Evolutionary conservation across 225 moss, liverwort and hornwort species (phyloP).

Genomic region (Sphagnum tenellum): DNA sequence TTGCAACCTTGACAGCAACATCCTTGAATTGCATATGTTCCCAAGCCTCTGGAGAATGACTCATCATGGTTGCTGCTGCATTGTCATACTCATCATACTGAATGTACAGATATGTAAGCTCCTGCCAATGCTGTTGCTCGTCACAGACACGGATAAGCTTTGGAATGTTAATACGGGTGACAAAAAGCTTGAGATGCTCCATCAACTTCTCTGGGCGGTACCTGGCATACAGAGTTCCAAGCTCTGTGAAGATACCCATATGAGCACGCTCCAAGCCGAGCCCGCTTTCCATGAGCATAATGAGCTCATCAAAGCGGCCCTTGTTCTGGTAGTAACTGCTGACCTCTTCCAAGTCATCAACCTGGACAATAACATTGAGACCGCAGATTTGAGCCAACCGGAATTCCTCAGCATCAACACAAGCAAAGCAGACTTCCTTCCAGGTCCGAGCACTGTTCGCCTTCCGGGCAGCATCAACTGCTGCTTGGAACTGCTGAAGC

Average conservation of each 20-base stretch:
- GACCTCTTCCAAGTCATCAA: constrained; percentile 97
- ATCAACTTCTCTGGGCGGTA: constrained; percentile 98
- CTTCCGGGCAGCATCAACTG: constrained; percentile 97
- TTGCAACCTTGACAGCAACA: constrained; percentile 91
- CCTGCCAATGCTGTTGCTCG: constrained; percentile 99
- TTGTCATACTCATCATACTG: constrained; percentile 99
- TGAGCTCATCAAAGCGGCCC: constrained; percentile 92
- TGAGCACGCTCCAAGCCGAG: constrained; percentile 97
- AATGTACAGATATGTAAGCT: constrained; percentile 95
- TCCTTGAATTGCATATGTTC: constrained; percentile 99
- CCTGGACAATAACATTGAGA: constrained; percentile 93
- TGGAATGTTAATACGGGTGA: constrained; percentile 91
- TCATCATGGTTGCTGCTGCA: constrained; percentile 96
- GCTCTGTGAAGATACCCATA: constrained; percentile 98
- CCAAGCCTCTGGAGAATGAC: constrained; percentile 98
- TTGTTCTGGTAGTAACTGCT: constrained; percentile 93
- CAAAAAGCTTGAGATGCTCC: constrained; percentile 98
- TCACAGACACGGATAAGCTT: constrained; percentile 96
- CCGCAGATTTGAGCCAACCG: constrained; percentile 96
- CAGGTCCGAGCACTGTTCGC: constrained; percentile 92
- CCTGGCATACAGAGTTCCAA: constrained; percentile 86
- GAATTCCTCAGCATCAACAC: constrained; percentile 97
- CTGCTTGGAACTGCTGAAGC: constrained; percentile 85
- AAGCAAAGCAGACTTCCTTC: constrained; percentile 99
- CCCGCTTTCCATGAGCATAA: constrained; percentile 97